Evolutionary conservation across 441 rosid genomes (phyloP), one percentile per base, ranked within the genome.

Genomic region (Pelargonium citronellum): DNA sequence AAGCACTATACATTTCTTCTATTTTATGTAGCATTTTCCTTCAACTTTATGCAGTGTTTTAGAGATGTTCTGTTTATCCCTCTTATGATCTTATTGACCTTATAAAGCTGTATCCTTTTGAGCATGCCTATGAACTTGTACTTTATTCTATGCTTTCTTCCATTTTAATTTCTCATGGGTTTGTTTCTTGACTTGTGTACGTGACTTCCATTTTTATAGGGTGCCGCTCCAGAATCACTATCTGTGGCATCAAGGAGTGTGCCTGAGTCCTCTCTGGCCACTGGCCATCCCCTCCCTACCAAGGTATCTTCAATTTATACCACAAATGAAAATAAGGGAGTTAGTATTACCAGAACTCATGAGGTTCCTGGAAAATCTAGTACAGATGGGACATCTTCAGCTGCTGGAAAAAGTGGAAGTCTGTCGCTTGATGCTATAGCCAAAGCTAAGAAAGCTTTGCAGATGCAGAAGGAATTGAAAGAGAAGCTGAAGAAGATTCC

Each of bases 291-390:
- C 70, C 76, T 77, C 77, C 81, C 88, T 80, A 76, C 90, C 85
- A 94, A 94, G 98, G 96, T 94, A 94, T 84, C 98, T 89, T 93
- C 93, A 72, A 83, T 91, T 91, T 81, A 84, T 84, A 87, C 91
- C 89, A 87, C 83, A 85, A 89, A 88, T 94, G 94, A 94, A 91
- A 94, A 94, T 94, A 94, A 86, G 91, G 97, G 92, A 85, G 96
- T 87, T 88, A 91, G 91, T 94, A 79, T 90, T 87, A 84, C 87
- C 95, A 83, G 98, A 79, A 88, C 92, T 94, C 97, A 94, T 91
- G 96, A 90, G 98, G 98, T 91, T 94, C 89, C 87, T 91, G 98
- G 95, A 90, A 92, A 88, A 84, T 89, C 96, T 87, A 94, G 98
- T 94, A 94, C 98, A 94, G 97, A 94, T 94, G 96, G 94, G 83